Base-by-base conservation (phyloP, 2,329 filamentous ascomycete species). In the Sporothrix euskadiensis region DNA sequence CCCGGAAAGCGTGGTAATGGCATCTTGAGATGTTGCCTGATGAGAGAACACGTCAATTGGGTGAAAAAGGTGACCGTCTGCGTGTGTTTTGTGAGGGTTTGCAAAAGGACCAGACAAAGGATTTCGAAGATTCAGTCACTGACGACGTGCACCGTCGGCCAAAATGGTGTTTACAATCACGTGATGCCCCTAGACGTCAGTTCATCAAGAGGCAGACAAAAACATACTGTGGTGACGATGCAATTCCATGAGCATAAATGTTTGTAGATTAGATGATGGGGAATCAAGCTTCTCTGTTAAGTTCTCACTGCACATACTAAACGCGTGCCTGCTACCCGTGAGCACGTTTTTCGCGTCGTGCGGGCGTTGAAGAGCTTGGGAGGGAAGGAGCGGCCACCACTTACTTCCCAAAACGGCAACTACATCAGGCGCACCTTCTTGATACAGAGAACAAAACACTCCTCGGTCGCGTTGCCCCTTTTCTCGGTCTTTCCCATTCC, bases 331-430 rank as follows among this genome's bases (percentile, higher is more conserved):
- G 26, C 26, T 26, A 26, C 26, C 35, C 26, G 9, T 3, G 7
- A 47, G 39, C 61, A 66, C 57, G 61, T 30, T 47, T 14, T 14
- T 47, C 61, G 61, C 61, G 61, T 47, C 22, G 39, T 19, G 22
- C 14, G 3, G 14, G 7, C 22, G n/a, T 16, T 30, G 39, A 12
- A 19, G 22, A 66, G 4, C 39, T 4, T 12, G 2, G 26, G 12
- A 16, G n/a, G 54, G 69, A 71, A 71, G 9, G 69, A 61, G 22
- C 69, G 6, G 32, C 41, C 52, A 10, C 49, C 54, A 47, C 10
- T 19, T 69, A 68, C 35, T 69, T 74, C 73, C 73, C 56, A 63
- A 74, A 72, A 41, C 14, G 69, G 69, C 69, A 72, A 71, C 47
- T 49, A 61, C 69, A 32, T 10, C 68, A 41, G 4, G 3, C 49